phyloP scores from a whole-genome alignment of 179 eudicot genomes.

The Dionaea muscipula region DNA sequence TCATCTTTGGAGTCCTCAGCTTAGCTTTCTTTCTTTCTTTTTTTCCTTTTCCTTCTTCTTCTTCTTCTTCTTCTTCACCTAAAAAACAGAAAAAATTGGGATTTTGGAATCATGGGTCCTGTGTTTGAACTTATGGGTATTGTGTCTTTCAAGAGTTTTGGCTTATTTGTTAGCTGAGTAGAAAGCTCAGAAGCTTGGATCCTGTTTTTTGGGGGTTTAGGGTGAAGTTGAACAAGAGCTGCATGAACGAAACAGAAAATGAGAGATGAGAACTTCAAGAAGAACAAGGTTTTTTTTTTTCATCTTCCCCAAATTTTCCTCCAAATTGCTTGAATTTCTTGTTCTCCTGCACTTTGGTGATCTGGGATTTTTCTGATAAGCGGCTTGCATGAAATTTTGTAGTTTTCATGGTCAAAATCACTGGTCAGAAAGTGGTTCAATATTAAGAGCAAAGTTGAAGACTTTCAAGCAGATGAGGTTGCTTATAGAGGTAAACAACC shows the following conservation, averaged over 20 bases:
- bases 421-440: constrained; percentile 82
- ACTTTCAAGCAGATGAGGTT: constrained; percentile 47
- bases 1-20: too few species aligned
- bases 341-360: not conserved
- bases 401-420: constrained; percentile 82
- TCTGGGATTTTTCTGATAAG: constrained; percentile 13
- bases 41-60: too few species aligned
- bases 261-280: constrained; percentile 12
- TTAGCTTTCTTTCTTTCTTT: too few species aligned
- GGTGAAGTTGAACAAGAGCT: too few species aligned
- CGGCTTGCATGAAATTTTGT: constrained; percentile 18
- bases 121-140: too few species aligned
- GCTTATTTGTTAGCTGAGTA: too few species aligned
- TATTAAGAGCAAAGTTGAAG: constrained; percentile 49
- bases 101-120: too few species aligned
- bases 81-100: too few species aligned
- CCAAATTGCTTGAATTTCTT: not conserved
- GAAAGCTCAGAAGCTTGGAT: too few species aligned
- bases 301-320: constrained; percentile 3
- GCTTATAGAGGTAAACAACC: constrained; percentile 37
- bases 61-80: too few species aligned
- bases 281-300: constrained; percentile 5
- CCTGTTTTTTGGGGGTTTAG: too few species aligned
- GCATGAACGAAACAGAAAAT: not conserved
- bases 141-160: too few species aligned